Percentiles rank a stretch among this genome's conserved stretches.
These are phyloP conservation scores for Phaeomoniella chlamydospora DNA, from an alignment of 2,329 filamentous ascomycete species.

Conservation along the genomic window DNA sequence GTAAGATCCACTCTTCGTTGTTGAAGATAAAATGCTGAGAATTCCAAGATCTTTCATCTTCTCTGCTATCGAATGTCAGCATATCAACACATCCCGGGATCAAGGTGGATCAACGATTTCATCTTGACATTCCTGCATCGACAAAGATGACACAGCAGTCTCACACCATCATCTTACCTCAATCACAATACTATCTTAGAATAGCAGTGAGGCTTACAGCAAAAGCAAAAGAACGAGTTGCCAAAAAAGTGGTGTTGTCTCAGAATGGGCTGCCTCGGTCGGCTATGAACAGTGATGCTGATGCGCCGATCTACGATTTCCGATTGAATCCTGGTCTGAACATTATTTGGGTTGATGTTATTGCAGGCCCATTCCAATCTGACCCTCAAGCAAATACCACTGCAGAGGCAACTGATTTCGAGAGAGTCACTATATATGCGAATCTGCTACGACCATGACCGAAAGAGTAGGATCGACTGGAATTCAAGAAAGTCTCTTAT, in stretches of 20 bases:
- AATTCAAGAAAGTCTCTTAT: too few relatives aligned
- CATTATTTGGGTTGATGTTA: conserved; percentile 61
- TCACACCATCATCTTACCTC: conserved; percentile 54
- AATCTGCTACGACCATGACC: conserved; percentile 42
- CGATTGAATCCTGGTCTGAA: conserved; percentile 60
- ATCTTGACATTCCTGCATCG: conserved; percentile 51
- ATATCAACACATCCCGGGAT: conserved; percentile 55
- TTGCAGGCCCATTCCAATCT: conserved; percentile 52
- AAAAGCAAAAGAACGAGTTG: conserved; percentile 6
- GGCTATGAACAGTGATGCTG: conserved; percentile 21
- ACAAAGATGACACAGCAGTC: conserved; percentile 55
- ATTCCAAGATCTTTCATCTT: conserved; percentile 36
- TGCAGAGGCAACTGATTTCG: conserved; percentile 56
- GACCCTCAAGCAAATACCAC: conserved; percentile 35
- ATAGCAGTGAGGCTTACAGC: conserved; percentile 23
- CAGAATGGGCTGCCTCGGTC: conserved; percentile 7
- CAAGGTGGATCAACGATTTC: conserved; percentile 45
- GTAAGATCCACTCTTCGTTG: conserved; percentile 21
- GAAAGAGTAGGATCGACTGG: too few relatives aligned
- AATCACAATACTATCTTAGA: conserved; percentile 55
- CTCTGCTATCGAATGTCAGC: conserved; percentile 52
- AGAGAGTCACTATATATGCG: conserved; percentile 63
- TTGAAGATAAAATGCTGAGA: too few relatives aligned
- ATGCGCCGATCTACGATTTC: conserved; percentile 61
- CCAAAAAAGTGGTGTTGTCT: conserved; percentile 8